Base-by-base conservation (phyloP, 176 grass and related monocot species). In the Oryza longistaminata region DNA sequence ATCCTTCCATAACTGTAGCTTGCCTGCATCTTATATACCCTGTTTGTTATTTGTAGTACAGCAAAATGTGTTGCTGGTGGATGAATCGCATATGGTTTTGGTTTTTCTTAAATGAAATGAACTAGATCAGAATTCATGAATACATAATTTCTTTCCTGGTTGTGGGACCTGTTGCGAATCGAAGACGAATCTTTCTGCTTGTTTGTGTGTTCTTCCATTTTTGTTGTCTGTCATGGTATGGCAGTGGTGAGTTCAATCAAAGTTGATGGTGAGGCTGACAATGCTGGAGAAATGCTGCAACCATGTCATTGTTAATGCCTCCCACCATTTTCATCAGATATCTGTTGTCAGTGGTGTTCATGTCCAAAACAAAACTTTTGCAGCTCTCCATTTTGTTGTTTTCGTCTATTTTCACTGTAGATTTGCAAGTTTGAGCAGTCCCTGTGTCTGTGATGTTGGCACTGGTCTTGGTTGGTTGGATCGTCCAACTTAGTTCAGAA, bases 31-130 rank as follows among this genome's bases (percentile, higher is more conserved):
- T 13, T 55, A 68, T 66, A 68, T 83, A n/a, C 73, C 68, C 2
- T 21, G 71, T 78, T 79, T 73, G 48, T 86, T 70, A 81, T 85
- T 70, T 4, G 49, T 81, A 40, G 64, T 55, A 55, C 9, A 61
- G 19, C 34, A 24, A 79, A 76, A 66, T 33, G 27, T 65, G 71
- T 17, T 70, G 53, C 31, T 73, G 11, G 34, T 86, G 73, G 44
- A 77, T 58, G 39, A 25, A 40, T 7, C 6, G 1, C 15, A 0
- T 64, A 26, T 46, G 27, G 55, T 21, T 73, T 90, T 37, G 35
- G 24, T 16, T 11, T 83, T 7, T 83, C 55, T 61, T 22, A 9
- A 25, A 64, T 77, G 15, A 29, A 81, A 25, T n/a, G 15, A 74
- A 8, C 14, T 85, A 62, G 53, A 43, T 71, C 49, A 85, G 82